These are phyloP conservation scores for Xylaria sp. DNA, from an alignment of 2,329 filamentous ascomycete genomes.

Conservation along the genomic window DNA sequence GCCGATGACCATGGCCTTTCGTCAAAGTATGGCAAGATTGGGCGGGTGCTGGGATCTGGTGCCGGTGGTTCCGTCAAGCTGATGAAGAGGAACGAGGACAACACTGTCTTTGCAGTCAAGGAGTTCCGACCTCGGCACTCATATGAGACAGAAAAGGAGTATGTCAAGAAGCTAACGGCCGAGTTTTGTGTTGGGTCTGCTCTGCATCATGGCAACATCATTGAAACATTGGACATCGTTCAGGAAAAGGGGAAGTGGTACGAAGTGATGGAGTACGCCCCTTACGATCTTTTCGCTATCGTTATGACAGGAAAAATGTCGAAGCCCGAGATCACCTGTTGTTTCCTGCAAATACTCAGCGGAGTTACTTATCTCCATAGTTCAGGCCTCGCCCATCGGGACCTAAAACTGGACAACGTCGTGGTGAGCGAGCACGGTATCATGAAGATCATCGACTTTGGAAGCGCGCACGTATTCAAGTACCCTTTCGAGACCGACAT, in stretches of 20 bases:
- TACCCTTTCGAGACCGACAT: conserved; percentile 95
- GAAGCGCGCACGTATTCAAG: conserved; percentile 93
- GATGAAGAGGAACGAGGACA: conserved; percentile 91
- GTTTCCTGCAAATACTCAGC: conserved; percentile 91
- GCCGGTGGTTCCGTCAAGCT: conserved; percentile 92
- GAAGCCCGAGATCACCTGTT: conserved; percentile 85
- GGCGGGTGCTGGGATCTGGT: conserved; percentile 88
- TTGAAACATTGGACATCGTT: conserved; percentile 95
- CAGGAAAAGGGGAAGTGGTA: conserved; percentile 95
- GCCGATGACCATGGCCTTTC: conserved; percentile 89
- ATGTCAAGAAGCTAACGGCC: conserved; percentile 96
- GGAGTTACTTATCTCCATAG: conserved; percentile 93
- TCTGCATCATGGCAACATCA: conserved; percentile 95
- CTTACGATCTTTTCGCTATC: conserved; percentile 93
- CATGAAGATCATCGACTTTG: conserved; percentile 99
- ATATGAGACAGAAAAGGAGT: conserved; percentile 93
- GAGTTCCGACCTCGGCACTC: conserved; percentile 91
- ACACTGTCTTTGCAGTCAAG: conserved; percentile 94
- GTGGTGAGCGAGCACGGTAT: conserved; percentile 95
- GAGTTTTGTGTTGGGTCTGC: conserved; percentile 99
- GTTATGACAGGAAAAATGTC: conserved; percentile 99
- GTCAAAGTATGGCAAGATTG: conserved; percentile 94
- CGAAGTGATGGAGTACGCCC: conserved; percentile 98
- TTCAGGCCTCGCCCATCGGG: conserved; percentile 91
- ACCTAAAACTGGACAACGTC: conserved; percentile 96